These are phyloP conservation scores for Adiantum capillusveneris DNA, from an alignment of 75 land plant species.

Conservation along the genomic window DNA sequence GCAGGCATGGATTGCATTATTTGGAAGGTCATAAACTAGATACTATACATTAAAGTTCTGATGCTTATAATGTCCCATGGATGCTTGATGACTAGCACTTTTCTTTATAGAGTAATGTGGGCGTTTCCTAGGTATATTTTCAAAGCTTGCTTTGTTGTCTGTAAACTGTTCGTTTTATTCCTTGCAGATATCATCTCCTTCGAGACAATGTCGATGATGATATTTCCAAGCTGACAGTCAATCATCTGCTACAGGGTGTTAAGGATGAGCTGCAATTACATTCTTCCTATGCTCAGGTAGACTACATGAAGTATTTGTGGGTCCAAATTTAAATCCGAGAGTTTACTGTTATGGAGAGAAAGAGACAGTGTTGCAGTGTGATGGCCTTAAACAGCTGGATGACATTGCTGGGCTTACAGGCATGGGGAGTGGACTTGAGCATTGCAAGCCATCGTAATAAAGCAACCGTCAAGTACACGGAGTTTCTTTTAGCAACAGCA, in stretches of 20 bases:
- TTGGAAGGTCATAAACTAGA: too few relatives aligned
- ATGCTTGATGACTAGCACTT: too few relatives aligned
- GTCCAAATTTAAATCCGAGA: too few relatives aligned
- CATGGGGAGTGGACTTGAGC: conserved; percentile 43
- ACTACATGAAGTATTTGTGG: not conserved
- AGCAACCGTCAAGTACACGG: conserved; percentile 62
- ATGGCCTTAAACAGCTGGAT: not conserved
- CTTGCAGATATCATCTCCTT: conserved; percentile 61
- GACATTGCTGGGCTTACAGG: conserved; percentile 29
- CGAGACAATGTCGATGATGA: conserved; percentile 74
- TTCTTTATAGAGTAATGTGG: too few relatives aligned
- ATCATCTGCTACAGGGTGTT: conserved; percentile 42
- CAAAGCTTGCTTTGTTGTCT: too few relatives aligned
- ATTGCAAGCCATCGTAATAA: conserved; percentile 31
- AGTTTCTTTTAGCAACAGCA: conserved; percentile 64
- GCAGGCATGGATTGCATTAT: too few relatives aligned
- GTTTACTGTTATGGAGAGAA: too few relatives aligned
- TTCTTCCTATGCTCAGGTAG: conserved; percentile 59
- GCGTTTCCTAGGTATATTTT: too few relatives aligned
- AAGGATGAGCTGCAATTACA: conserved; percentile 66
- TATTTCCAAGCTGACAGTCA: conserved; percentile 46
- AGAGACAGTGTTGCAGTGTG: too few relatives aligned
- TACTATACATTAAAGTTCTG: too few relatives aligned
- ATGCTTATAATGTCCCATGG: too few relatives aligned
- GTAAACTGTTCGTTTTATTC: not conserved